A percentile compares a stretch with the other conserved stretches of the same genome.
Evolutionary conservation across 2,329 filamentous ascomycete species (phyloP).

Genomic region (Metarhizium humberi): DNA sequence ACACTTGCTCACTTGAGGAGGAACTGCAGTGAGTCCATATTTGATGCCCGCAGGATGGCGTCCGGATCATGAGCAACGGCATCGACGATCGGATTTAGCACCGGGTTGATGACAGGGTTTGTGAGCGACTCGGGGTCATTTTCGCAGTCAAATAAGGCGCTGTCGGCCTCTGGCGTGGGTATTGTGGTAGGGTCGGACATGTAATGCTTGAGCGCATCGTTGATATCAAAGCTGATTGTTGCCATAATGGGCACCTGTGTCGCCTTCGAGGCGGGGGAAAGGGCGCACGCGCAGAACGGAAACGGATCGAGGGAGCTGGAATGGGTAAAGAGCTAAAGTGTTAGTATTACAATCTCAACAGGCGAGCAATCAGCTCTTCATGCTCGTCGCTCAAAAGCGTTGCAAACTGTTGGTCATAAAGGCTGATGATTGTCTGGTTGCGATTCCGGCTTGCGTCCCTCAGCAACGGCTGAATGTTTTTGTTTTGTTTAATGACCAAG

Average conservation of each 20-base stretch:
- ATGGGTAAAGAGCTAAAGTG: background rate
- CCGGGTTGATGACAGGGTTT: slow-evolving; percentile 67
- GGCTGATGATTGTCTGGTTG: slow-evolving; percentile 7
- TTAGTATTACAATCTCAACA: background rate
- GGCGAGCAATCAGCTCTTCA: background rate
- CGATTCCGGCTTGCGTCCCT: slow-evolving; percentile 6
- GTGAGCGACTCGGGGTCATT: slow-evolving; percentile 80
- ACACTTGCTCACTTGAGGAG: slow-evolving; percentile 77
- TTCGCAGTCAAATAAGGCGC: slow-evolving; percentile 81
- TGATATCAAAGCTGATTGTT: slow-evolving; percentile 86
- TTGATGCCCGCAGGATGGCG: slow-evolving; percentile 65
- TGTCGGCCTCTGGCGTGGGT: slow-evolving; percentile 75
- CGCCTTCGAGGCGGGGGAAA: slow-evolving; percentile 11
- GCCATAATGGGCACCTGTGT: slow-evolving; percentile 42
- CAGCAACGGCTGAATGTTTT: slow-evolving; percentile 18
- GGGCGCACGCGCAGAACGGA: background rate
- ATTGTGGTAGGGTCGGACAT: slow-evolving; percentile 85
- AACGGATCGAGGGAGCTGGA: background rate
- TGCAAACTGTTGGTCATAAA: background rate
- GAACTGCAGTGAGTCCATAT: slow-evolving; percentile 91
- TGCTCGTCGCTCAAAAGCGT: background rate
- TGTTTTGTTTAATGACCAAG: slow-evolving; percentile 19
- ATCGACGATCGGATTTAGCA: slow-evolving; percentile 87
- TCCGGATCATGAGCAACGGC: slow-evolving; percentile 87
- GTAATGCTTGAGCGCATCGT: slow-evolving; percentile 92